Percentiles rank a stretch among this genome's conserved stretches.
Evolutionary conservation across 352 stramenopile genomes (phyloP).

Genomic region (Pythium biforme): DNA sequence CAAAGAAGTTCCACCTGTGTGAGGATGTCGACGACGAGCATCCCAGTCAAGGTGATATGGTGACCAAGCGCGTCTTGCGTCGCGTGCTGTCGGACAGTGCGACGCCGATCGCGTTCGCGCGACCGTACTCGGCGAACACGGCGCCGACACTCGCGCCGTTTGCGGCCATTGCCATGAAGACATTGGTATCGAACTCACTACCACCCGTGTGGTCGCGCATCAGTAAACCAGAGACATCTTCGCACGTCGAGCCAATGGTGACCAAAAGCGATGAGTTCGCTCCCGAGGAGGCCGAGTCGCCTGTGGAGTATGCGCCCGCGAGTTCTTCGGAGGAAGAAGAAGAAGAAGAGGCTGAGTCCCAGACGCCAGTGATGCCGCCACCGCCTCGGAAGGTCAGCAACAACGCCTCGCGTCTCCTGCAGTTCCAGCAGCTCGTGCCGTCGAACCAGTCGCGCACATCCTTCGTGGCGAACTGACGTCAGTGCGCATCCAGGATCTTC

Average conservation of each 20-base stretch:
- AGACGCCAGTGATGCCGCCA: background rate
- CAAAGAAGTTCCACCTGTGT: background rate
- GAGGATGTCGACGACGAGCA: slow-evolving; percentile 4
- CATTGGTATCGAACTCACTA: background rate
- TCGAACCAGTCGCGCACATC: slow-evolving; percentile 35
- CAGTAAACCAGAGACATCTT: background rate
- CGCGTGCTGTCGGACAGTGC: slow-evolving; percentile 10
- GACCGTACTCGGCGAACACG: background rate
- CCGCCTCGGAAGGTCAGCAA: slow-evolving; percentile 26
- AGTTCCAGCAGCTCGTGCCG: slow-evolving; percentile 59
- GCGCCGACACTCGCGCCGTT: slow-evolving; percentile 13
- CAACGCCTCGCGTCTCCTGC: slow-evolving; percentile 33
- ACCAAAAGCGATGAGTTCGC: slow-evolving; percentile 1
- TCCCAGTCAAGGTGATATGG: background rate
- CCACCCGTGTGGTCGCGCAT: slow-evolving; percentile 15
- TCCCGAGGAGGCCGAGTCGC: slow-evolving; percentile 6
- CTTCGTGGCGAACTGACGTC: background rate
- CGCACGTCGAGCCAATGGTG: background rate
- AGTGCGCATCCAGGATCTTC: too few species aligned
- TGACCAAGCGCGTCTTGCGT: slow-evolving; percentile 9
- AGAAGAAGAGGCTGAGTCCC: slow-evolving; percentile 18
- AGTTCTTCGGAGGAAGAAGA: background rate
- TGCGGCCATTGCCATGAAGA: slow-evolving; percentile 2
- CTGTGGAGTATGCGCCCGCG: background rate
- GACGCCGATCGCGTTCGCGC: background rate